Base-by-base conservation (phyloP, 805 yeast genomes). In the Ogataea paraovalis region DNA sequence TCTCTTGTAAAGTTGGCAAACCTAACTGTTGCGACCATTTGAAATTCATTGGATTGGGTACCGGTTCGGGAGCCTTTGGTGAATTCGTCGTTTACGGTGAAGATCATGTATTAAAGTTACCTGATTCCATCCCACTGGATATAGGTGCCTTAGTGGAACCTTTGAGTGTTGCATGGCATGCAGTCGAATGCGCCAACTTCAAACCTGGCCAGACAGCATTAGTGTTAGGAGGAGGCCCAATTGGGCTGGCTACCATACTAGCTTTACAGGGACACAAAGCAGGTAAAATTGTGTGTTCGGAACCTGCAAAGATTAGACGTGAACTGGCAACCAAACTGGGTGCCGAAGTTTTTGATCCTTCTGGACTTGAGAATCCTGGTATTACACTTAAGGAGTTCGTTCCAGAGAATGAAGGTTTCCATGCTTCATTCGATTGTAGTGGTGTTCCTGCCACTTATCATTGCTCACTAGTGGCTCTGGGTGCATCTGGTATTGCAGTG, bases 281-380 rank as follows among this genome's bases (percentile, higher is more conserved):
- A 2, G 65, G 71, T 13, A 64, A 59, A 33, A 71, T 80, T 62
- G 81, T 81, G 14, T 78, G 79, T 43, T 69, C 78, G 19, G 85
- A 79, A 54, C 85, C 84, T 27, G 82, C 83, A 6, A 62, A 66
- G 21, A 70, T 78, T n/a, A 78, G 87, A 63, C 75, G 85, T 60
- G 75, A 78, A 45, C 76, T 77, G 38, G 83, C 86, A 4, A 72
- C 69, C 28, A 61, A 63, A 44, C 59, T 79, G 32, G 76, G 78
- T 20, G 82, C 76, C 4, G 65, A 61, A 30, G 71, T 67, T 2
- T 76, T 77, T 53, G 77, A 82, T 60, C 85, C 87, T 14, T 66
- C 61, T 4, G 66, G 62, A 4, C 65, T 71, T 22, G 67, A 67
- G 20, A 69, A 68, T 37, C 62, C 67, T 42, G 62, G 73, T n/a